A percentile compares a stretch with the other conserved stretches of the same genome.
Evolutionary conservation across 495 filamentous ascomycete genomes (phyloP).

Genomic region (Aspergillus asperescens): DNA sequence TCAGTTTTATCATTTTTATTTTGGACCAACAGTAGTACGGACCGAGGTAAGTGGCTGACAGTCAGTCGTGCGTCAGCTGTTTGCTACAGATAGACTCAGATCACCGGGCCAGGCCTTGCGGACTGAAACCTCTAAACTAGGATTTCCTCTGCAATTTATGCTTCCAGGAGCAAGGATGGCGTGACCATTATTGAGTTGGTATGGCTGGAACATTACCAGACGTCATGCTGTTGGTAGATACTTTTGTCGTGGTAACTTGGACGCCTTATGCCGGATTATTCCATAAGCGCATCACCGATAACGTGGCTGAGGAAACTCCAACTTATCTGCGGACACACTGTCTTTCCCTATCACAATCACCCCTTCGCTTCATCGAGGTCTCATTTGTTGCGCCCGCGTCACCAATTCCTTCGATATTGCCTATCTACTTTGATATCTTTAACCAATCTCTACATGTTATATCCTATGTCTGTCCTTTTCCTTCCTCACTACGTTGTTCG

Average conservation of each 20-base stretch:
- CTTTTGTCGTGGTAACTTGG: background rate
- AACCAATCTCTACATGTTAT: background rate
- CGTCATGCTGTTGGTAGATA: background rate
- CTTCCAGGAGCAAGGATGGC: background rate
- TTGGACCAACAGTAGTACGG: background rate
- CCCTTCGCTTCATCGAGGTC: background rate
- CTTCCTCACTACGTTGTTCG: background rate
- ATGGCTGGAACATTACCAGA: background rate
- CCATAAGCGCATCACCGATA: background rate
- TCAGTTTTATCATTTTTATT: background rate
- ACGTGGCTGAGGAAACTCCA: background rate
- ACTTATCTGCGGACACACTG: conserved; percentile 13
- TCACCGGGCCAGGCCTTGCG: background rate
- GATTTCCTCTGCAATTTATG: background rate
- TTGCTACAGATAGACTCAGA: background rate
- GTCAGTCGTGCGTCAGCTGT: no score
- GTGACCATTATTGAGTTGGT: no score
- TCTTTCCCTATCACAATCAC: conserved; percentile 11
- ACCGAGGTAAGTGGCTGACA: no score
- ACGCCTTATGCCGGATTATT: background rate
- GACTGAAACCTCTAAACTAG: background rate
- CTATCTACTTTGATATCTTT: background rate
- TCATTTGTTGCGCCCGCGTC: conserved; percentile 1
- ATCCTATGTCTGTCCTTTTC: background rate
- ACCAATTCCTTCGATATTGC: background rate